A percentile compares a stretch with the other conserved stretches of the same genome.
phyloP scores from a whole-genome alignment of 441 rosid species.

The Erysimum cheiri region DNA sequence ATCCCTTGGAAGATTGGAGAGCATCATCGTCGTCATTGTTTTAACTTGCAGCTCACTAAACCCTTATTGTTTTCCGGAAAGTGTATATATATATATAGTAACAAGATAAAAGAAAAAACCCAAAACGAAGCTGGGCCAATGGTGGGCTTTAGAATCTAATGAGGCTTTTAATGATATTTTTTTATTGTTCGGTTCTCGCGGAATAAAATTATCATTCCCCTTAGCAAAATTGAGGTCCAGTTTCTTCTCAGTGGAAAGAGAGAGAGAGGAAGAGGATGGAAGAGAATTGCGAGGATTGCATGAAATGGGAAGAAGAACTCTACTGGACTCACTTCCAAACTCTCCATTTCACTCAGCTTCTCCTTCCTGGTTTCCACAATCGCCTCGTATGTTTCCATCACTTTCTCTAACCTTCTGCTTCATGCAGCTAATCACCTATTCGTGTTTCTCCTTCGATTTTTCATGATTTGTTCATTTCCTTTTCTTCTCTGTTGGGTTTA shows the following conservation, averaged over 20 bases:
- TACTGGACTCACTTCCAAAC: constrained; percentile 76
- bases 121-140: too few species aligned
- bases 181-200: too few species aligned
- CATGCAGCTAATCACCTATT: background rate
- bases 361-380: constrained; percentile 56
- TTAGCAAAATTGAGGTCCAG: background rate
- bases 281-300: constrained; percentile 49
- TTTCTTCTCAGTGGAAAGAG: background rate
- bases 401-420: background rate
- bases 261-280: constrained; percentile 46
- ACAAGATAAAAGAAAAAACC: too few species aligned
- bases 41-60: too few species aligned
- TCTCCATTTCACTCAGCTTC: constrained; percentile 61
- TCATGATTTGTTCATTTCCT: too few species aligned
- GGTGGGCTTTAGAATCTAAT: too few species aligned
- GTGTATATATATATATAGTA: too few species aligned
- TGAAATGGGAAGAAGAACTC: constrained; percentile 70
- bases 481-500: background rate
- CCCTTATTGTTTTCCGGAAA: too few species aligned
- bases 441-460: background rate
- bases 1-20: too few species aligned
- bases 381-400: constrained; percentile 51
- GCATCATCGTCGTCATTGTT: too few species aligned
- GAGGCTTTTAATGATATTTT: too few species aligned
- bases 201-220: too few species aligned